Percentiles rank a stretch among this genome's conserved stretches.
These are phyloP conservation scores for Penicillium bialowiezense DNA, from an alignment of 495 filamentous ascomycete species.

Conservation along the genomic window DNA sequence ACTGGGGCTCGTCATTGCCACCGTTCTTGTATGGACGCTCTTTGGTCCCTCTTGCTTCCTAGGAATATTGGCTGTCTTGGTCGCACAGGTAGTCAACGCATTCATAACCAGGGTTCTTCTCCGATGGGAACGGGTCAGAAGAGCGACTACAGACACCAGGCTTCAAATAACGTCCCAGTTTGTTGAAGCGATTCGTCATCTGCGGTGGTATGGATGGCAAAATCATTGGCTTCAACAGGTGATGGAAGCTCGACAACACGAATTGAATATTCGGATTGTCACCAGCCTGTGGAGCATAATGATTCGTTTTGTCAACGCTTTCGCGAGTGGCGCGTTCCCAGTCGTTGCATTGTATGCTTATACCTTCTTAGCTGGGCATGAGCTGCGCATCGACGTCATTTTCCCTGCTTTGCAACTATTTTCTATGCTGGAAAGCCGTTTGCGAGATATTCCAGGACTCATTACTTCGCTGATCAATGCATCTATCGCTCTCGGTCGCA, in stretches of 20 bases:
- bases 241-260: slow-evolving; percentile 64
- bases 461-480: slow-evolving; percentile 73
- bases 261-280: slow-evolving; percentile 63
- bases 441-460: slow-evolving; percentile 68
- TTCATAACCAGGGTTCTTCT: slow-evolving; percentile 59
- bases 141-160: slow-evolving; percentile 65
- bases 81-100: slow-evolving; percentile 63
- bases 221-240: slow-evolving; percentile 71
- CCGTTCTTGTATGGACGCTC: slow-evolving; percentile 67
- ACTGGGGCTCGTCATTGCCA: slow-evolving; percentile 63
- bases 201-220: slow-evolving; percentile 89
- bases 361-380: slow-evolving; percentile 61
- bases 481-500: slow-evolving; percentile 69
- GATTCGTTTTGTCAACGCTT: slow-evolving; percentile 59
- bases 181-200: slow-evolving; percentile 77
- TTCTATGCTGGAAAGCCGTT: slow-evolving; percentile 61
- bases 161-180: slow-evolving; percentile 76
- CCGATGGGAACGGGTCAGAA: slow-evolving; percentile 59
- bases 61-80: slow-evolving; percentile 61
- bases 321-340: slow-evolving; percentile 68
- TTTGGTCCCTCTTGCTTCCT: slow-evolving; percentile 77
- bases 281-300: slow-evolving; percentile 57
- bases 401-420: slow-evolving; percentile 83
- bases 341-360: slow-evolving; percentile 77
- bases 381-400: slow-evolving; percentile 70